A percentile compares a stretch with the other conserved stretches of the same genome.
Evolutionary conservation across 1,139 yeast species (phyloP).

Genomic region (Pichia sp.): DNA sequence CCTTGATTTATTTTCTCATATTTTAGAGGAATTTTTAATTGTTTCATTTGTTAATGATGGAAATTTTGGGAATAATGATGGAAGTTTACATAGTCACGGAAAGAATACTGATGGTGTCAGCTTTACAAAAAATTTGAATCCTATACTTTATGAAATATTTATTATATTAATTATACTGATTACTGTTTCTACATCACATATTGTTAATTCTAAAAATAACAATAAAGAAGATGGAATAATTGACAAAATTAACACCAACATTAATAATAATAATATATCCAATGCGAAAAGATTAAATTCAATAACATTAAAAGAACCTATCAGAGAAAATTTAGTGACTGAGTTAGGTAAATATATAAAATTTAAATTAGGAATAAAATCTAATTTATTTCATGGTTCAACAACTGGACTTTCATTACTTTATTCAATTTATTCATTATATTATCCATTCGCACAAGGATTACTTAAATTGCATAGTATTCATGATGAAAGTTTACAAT

Average conservation of each 20-base stretch:
- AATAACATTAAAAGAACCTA: conserved; percentile 25
- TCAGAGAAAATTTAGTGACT: conserved; percentile 9
- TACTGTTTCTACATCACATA: conserved; percentile 13
- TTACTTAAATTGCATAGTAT: too few relatives aligned
- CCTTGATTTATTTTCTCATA: conserved; percentile 78
- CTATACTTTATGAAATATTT: conserved; percentile 28
- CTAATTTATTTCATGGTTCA: too few relatives aligned
- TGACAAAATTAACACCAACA: too few relatives aligned
- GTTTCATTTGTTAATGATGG: conserved; percentile 31
- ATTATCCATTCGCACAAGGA: too few relatives aligned
- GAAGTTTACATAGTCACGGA: conserved; percentile 25
- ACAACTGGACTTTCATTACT: conserved; percentile 57
- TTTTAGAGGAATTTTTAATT: conserved; percentile 66
- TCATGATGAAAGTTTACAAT: too few relatives aligned
- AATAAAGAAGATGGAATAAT: too few relatives aligned
- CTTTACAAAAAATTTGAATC: too few relatives aligned
- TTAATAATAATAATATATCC: too few relatives aligned
- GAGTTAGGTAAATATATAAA: too few relatives aligned
- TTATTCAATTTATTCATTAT: conserved; percentile 38
- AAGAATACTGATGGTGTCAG: too few relatives aligned
- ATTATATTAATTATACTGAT: conserved; percentile 28
- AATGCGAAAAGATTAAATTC: conserved; percentile 26
- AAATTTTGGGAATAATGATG: conserved; percentile 28
- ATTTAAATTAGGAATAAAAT: conserved; percentile 23
- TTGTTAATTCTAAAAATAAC: too few relatives aligned